Base-by-base conservation (phyloP, 1,284 basidiomycete genomes). In the Trichosporon inkin region DNA sequence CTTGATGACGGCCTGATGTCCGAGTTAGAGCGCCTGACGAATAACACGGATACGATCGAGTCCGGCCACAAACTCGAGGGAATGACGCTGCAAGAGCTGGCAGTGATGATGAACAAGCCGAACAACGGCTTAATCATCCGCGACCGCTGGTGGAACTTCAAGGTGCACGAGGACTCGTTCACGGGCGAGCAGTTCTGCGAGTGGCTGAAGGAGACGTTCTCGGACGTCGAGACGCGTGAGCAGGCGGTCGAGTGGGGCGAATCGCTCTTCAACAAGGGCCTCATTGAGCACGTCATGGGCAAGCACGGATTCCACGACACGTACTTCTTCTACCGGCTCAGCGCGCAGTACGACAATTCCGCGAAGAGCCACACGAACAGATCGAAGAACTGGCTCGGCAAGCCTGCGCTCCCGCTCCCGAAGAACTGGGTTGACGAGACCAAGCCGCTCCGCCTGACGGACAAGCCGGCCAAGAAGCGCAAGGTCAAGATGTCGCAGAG, bases 161-260 rank as follows among this genome's bases (percentile, higher is more conserved):
- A 57, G 16, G 36, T 62, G 11, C 71, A 72, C 62, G 68, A 71
- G 2, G 86, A 92, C 66, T 87, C 88, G 3, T 95, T 96, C 73
- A 90, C 86, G 11, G 92, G 92, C 0, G 86, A 85, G 61, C 89
- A 92, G 55, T 86, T 95, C 66, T 87, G 91, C 36, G 87, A 86
- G 1, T 96, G 92, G 92, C 80, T 94, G 17, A 85, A 89, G 28
- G 83, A 88, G 39, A 89, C 91, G 70, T 94, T 92, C 71, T 82
- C 86, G 36, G 92, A 94, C 71, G 84, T 94, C 2, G 86, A 87
- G 5, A 88, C 86, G 5, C 81, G 89, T 57, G 85, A 87, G 39
- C 88, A 91, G 67, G 92, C 84, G 0, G 79, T 83, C n/a, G 88
- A 92, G 61, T 88, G 86, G 84, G 92, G 89, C 3, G 78, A 82